phyloP scores from a whole-genome alignment of 2,329 filamentous ascomycete genomes.

The Emericellopsis cladophorae region DNA sequence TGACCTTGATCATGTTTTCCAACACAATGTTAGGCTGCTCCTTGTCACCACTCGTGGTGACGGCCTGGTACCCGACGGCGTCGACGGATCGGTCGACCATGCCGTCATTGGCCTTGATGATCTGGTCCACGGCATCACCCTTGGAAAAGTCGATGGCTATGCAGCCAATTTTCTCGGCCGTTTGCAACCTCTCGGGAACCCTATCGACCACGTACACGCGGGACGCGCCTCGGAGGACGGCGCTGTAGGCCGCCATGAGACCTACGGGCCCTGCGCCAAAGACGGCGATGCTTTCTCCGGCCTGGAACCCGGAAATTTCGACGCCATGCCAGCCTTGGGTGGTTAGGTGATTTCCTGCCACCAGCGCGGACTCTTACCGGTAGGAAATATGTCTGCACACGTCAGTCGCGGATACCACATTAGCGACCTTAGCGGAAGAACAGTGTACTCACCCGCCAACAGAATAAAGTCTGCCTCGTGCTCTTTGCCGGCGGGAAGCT shows the following conservation, averaged over 20 bases:
- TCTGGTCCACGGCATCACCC: conserved; percentile 45
- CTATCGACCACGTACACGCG: conserved; percentile 51
- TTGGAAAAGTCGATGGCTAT: conserved; percentile 48
- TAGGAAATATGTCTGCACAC: conserved; percentile 18
- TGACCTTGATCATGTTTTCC: conserved; percentile 51
- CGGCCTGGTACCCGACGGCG: conserved; percentile 54
- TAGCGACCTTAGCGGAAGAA: no score
- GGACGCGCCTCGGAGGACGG: conserved; percentile 44
- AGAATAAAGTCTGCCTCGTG: conserved; percentile 48
- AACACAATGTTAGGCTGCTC: conserved; percentile 51
- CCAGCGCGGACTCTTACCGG: conserved; percentile 8
- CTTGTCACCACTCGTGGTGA: conserved; percentile 37
- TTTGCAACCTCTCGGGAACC: conserved; percentile 43
- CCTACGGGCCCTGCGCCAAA: conserved; percentile 55
- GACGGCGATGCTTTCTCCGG: conserved; percentile 50
- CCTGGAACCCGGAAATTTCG: conserved; percentile 42
- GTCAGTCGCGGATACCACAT: no score
- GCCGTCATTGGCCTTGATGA: conserved; percentile 42
- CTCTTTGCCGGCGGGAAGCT: conserved; percentile 46
- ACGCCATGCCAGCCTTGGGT: conserved; percentile 40
- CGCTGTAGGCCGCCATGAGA: conserved; percentile 54
- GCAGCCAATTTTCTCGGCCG: conserved; percentile 49
- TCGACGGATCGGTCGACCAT: conserved; percentile 54
- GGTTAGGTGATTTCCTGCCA: not conserved
- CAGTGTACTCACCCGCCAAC: conserved; percentile 30